A percentile compares a stretch with the other conserved stretches of the same genome.
Conservation (phyloP, 2,329 filamentous ascomycete genomes). For the Sclerotinia sclerotiorum region DNA sequence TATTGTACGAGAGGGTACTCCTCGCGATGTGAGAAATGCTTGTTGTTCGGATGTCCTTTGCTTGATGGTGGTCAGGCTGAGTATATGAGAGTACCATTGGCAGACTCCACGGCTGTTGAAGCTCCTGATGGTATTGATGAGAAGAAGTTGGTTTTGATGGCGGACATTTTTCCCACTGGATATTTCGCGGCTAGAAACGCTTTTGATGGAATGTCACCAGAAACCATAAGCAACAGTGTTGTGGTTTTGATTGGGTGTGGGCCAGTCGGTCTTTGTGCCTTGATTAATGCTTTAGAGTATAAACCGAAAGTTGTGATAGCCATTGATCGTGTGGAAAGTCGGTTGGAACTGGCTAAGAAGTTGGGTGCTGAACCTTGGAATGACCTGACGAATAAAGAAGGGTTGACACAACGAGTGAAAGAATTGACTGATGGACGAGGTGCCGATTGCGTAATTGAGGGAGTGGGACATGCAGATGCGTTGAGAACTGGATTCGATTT, state of each 20-base stretch:
- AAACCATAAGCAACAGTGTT: conserved; percentile 63
- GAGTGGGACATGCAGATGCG: conserved; percentile 69
- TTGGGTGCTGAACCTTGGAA: conserved; percentile 84
- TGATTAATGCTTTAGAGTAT: conserved; percentile 74
- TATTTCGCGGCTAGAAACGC: conserved; percentile 82
- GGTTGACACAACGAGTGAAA: conserved; percentile 65
- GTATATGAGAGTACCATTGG: conserved; percentile 76
- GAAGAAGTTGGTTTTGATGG: conserved; percentile 79
- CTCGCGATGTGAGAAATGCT: conserved; percentile 70
- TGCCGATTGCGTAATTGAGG: conserved; percentile 81
- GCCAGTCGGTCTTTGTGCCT: conserved; percentile 79
- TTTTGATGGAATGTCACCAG: conserved; percentile 58
- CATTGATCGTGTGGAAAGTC: conserved; percentile 72
- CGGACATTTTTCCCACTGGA: conserved; percentile 86
- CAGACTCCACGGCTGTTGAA: conserved; percentile 77
- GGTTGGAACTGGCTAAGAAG: conserved; percentile 69
- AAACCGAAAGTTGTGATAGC: conserved; percentile 75
- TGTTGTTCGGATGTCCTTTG: conserved; percentile 66
- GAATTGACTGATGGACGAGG: conserved; percentile 77
- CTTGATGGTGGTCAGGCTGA: conserved; percentile 82
- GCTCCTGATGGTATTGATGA: conserved; percentile 71
- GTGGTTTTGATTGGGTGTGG: conserved; percentile 84
- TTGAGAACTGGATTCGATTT: conserved; percentile 70
- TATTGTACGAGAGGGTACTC: conserved; percentile 79
- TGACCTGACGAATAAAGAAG: conserved; percentile 65